Percentiles rank a stretch among this genome's conserved stretches.
Conservation (phyloP, 495 filamentous ascomycete genomes). For the Penicillium canariense region DNA sequence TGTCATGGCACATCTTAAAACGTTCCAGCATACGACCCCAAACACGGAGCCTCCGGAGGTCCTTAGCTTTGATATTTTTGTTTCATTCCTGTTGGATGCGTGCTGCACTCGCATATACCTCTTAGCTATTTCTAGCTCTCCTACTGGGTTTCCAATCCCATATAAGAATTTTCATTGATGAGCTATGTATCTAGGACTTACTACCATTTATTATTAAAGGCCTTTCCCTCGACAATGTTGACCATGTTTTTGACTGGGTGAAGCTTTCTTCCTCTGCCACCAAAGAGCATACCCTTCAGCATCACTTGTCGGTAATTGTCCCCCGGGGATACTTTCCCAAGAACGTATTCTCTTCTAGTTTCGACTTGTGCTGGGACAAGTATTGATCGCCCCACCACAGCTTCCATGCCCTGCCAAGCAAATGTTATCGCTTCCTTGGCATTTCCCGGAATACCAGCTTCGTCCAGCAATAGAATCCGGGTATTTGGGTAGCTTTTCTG, state of each 20-base stretch:
- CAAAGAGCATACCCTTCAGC: conserved; percentile 50
- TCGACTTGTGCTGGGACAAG: conserved; percentile 53
- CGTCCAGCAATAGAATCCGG: conserved; percentile 52
- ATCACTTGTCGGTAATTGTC: conserved; percentile 53
- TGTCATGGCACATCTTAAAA: too few relatives aligned
- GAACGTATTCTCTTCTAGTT: conserved; percentile 44
- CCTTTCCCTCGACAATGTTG: conserved; percentile 44
- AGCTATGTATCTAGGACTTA: too few relatives aligned
- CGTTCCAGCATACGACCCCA: too few relatives aligned
- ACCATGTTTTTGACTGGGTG: conserved; percentile 47
- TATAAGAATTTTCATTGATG: too few relatives aligned
- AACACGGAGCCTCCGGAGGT: too few relatives aligned
- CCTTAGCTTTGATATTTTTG: too few relatives aligned
- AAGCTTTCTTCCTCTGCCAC: conserved; percentile 42
- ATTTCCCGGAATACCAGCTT: conserved; percentile 50
- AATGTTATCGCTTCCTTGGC: conserved; percentile 61
- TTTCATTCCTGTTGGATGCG: too few relatives aligned
- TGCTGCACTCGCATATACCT: too few relatives aligned
- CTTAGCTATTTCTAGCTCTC: too few relatives aligned
- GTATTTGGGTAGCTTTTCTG: conserved; percentile 47
- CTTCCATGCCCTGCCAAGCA: conserved; percentile 56
- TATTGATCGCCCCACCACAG: conserved; percentile 49
- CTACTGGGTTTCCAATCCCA: too few relatives aligned
- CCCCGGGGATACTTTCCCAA: conserved; percentile 53
- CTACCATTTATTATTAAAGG: conserved; percentile 48